Evolutionary conservation across 1,139 yeast genomes (phyloP).

Genomic region (Scheffersomyces segobiensis): DNA sequence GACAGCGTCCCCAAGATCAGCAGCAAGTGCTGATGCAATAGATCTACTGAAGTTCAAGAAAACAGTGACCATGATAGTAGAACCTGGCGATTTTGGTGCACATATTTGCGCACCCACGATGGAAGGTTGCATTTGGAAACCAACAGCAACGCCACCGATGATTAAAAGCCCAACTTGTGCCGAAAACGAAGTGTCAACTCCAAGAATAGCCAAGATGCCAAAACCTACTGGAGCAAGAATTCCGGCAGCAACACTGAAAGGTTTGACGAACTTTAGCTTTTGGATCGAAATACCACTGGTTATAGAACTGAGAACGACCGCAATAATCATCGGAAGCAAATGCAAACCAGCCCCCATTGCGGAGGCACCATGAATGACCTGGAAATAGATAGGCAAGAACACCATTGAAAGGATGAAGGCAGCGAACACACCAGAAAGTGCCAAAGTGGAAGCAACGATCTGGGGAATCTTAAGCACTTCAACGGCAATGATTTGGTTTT

Average conservation of each 20-base stretch:
- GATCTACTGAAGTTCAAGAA: constrained; percentile 32
- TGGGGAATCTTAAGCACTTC: constrained; percentile 34
- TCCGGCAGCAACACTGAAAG: constrained; percentile 27
- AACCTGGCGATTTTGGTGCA: constrained; percentile 40
- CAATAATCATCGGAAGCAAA: constrained; percentile 37
- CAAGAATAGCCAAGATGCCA: constrained; percentile 33
- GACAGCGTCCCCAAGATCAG: constrained; percentile 35
- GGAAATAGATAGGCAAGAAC: constrained; percentile 33
- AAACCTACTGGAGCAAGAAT: constrained; percentile 32
- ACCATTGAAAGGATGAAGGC: constrained; percentile 9
- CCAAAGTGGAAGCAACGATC: constrained; percentile 7
- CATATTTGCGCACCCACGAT: constrained; percentile 31
- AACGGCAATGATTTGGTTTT: constrained; percentile 46
- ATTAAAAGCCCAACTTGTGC: constrained; percentile 38
- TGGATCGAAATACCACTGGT: constrained; percentile 29
- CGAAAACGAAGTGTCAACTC: constrained; percentile 27
- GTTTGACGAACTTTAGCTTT: constrained; percentile 32
- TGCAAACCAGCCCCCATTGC: constrained; percentile 43
- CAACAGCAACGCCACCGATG: constrained; percentile 30
- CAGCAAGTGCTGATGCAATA: constrained; percentile 32
- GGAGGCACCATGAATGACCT: constrained; percentile 30
- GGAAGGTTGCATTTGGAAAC: constrained; percentile 30
- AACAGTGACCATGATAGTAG: constrained; percentile 37
- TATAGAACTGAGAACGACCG: constrained; percentile 33
- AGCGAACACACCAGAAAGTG: constrained; percentile 7